Evolutionary conservation across 139 green algal species (phyloP), one percentile per base, ranked within the genome.

Genomic region (Chlorella sp.): DNA sequence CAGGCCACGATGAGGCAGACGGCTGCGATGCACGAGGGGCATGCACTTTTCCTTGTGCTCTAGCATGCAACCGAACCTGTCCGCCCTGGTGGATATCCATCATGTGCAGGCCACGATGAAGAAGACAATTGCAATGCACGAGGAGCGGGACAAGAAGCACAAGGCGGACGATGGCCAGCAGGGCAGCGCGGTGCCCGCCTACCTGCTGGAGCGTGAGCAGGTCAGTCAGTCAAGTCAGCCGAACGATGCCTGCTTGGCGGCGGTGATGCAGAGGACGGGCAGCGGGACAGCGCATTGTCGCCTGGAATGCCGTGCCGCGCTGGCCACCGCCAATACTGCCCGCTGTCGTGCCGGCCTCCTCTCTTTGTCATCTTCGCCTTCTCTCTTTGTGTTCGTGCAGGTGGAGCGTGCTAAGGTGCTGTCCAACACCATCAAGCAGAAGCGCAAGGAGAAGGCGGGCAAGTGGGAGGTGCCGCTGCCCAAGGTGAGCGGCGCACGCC

Each of bases 351-450:
- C 32, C 32, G 24, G 5, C 28, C 5, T 38, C 9, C 56, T n/a
- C 56, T 65, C 22, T 24, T 65, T 20, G 7, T 24, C 13, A 65
- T 24, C 26, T 24, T 65, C 30, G 7, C 56, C 56, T 65, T 24
- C 56, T 6, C 60, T 68, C 22, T 68, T 28, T 22, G 20, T 32
- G 60, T 22, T 22, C 38, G 32, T 56, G 51, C 89, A 97, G 94
- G 95, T 95, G 7, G 95, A 98, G 76, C 92, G 97, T 1, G 96
- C 97, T 67, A 99, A 99, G 91, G 96, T 99, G 82, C 93, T 99
- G 76, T 98, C 93, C 95, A 99, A 99, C 91, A 99, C 97, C 51
- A 96, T 99, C 88, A 99, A 99, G 94, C 97, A 99, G 90, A 99
- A 99, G 89, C 91, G 97, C 13, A 99, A 99, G 87, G 96, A 99